Conservation (phyloP, 495 filamentous ascomycete genomes). For the Podospora australis region DNA sequence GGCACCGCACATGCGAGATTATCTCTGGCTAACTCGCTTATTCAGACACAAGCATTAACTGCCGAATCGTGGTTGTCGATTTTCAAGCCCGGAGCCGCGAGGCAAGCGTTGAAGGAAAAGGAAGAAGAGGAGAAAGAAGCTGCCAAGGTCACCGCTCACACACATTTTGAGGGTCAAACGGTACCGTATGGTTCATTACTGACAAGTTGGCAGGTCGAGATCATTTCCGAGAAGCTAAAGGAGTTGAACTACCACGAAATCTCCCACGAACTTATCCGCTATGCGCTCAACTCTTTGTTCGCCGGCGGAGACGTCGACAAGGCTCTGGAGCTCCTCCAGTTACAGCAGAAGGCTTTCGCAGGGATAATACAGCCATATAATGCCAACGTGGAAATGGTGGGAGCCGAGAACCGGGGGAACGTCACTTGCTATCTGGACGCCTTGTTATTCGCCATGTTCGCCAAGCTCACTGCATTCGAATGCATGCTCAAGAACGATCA, state of each 20-base stretch:
- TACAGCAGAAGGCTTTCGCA: conserved; percentile 72
- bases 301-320: conserved; percentile 65
- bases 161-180: too few species aligned
- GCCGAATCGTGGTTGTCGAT: conserved; percentile 44
- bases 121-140: conserved; percentile 44
- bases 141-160: too few species aligned
- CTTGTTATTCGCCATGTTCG: conserved; percentile 96
- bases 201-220: conserved; percentile 43
- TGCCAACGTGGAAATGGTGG: conserved; percentile 62
- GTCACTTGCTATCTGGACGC: conserved; percentile 92
- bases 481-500: conserved; percentile 60
- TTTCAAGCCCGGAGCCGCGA: conserved; percentile 49
- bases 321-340: conserved; percentile 65
- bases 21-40: conserved; percentile 17
- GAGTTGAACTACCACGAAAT: conserved; percentile 48
- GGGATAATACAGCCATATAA: conserved; percentile 73
- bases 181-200: neutral
- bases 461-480: conserved; percentile 81
- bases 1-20: too few species aligned
- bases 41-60: conserved; percentile 32
- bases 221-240: conserved; percentile 45
- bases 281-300: conserved; percentile 60
- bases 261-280: conserved; percentile 57
- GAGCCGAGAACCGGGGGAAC: conserved; percentile 76
- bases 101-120: conserved; percentile 48